Conservation (phyloP, 2,329 filamentous ascomycete genomes). For the Pseudogymnoascus sp. region DNA sequence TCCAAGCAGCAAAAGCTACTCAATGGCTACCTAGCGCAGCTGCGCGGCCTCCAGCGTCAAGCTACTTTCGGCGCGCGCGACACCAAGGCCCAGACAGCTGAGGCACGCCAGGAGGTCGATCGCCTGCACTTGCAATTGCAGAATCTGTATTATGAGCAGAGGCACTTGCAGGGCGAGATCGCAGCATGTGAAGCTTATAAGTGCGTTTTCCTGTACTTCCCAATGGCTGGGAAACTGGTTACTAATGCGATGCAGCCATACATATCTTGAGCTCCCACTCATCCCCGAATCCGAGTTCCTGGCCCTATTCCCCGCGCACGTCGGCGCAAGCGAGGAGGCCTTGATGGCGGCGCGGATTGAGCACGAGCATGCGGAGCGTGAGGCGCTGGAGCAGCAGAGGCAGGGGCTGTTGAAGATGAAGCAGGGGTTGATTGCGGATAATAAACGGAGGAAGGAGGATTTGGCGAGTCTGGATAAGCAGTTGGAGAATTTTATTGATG, state of each 20-base stretch:
- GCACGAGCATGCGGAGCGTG: conserved; percentile 78
- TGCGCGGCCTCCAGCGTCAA: conserved; percentile 75
- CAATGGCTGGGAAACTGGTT: background rate
- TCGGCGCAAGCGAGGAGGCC: conserved; percentile 65
- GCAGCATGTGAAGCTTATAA: conserved; percentile 84
- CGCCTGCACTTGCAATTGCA: conserved; percentile 85
- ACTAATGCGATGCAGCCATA: conserved; percentile 53
- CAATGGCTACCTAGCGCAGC: conserved; percentile 67
- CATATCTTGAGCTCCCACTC: conserved; percentile 77
- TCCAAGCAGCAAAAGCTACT: conserved; percentile 75
- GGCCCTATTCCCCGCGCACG: conserved; percentile 64
- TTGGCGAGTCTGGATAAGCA: conserved; percentile 85
- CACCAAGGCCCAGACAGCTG: conserved; percentile 79
- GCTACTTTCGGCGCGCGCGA: conserved; percentile 74
- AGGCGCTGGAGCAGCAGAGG: conserved; percentile 76
- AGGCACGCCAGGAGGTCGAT: conserved; percentile 86
- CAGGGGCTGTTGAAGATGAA: conserved; percentile 69
- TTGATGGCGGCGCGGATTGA: conserved; percentile 87
- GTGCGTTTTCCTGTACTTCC: conserved; percentile 44
- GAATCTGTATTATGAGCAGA: conserved; percentile 94
- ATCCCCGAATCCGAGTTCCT: conserved; percentile 80
- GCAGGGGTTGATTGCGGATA: conserved; percentile 62
- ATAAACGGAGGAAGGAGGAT: conserved; percentile 90
- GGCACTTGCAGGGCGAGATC: conserved; percentile 85
- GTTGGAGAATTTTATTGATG: conserved; percentile 88